Evolutionary conservation across 2,329 filamentous ascomycete species (phyloP), one percentile per base, ranked within the genome.

Genomic region (Orbilia quercus): DNA sequence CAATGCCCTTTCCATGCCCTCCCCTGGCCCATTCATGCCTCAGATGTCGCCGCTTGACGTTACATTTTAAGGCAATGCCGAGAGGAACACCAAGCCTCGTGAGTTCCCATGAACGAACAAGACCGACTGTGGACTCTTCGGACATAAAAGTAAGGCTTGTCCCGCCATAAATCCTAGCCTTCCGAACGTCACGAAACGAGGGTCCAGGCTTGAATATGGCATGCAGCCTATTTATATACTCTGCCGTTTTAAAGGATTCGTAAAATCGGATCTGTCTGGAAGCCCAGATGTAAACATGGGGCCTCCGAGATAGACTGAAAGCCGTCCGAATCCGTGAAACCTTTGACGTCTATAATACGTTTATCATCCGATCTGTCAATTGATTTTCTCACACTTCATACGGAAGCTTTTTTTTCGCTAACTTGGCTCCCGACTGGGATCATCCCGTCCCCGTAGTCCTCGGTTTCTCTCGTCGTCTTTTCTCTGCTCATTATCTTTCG

Each of bases 351-450:
- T 62, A 34, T 62, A 51, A 34, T 42, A 3, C 14, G 23, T 51
- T 31, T 31, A 31, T 31, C 28, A 34, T 38, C n/a, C 59, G 38
- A 64, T 38, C 5, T 53, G 36, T 20, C n/a, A 34, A 50, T 31
- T 38, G 20, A 25, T 20, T n/a, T n/a, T n/a, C n/a, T 34, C 16
- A 36, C 16, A 48, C 28, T 14, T 25, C 48, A 57, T 40, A 64
- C 67, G 67, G 51, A 44, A 38, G 20, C 31, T 66, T 73, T 73
- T 54, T 40, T 34, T 60, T 63, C 48, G 38, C 70, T 64, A 51
- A 69, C 70, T 18, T 42, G 7, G 18, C 23, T 58, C 57, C 67
- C 36, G 53, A 69, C 34, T 28, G 55, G 60, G 54, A 54, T 67
- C 47, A 48, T 28, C 40, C 50, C 62, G 18, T n/a, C 28, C 20